Evolutionary conservation across 176 grass and related monocot genomes (phyloP), one percentile per base, ranked within the genome.

Genomic region (Aegilops tauschii): DNA sequence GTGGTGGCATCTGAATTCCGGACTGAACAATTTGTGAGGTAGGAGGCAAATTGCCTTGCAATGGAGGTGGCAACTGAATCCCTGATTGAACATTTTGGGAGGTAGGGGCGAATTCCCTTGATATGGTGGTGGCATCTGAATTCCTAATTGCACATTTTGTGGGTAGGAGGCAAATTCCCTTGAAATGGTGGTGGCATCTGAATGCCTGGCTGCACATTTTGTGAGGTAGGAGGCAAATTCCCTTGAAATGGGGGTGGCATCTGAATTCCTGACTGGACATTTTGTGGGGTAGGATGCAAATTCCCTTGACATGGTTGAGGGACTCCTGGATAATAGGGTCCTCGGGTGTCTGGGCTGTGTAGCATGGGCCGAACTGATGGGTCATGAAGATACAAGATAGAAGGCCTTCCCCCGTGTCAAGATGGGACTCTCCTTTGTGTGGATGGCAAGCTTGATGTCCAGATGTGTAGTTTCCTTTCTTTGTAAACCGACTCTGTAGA

Each of bases 31-130:
- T 76, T 52, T 54, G 27, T 76, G 73, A 54, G 45, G 73, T 76
- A 76, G 45, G 73, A 61, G 95, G 95, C 47, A 97, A 89, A 89
- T 82, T 88, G 54, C 81, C 85, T 72, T 94, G 95, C 86, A 94
- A 92, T 87, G 90, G 79, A 54, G 88, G 52, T 56, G 88, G 74
- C 84, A 92, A 90, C 80, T 76, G 73, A 76, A 76, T 32, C 4
- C 73, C 45, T 8, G 73, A 76, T 45, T 76, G 73, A 52, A 76
- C 73, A 76, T 54, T 76, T 76, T 76, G 28, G 18, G 73, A 76
- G 73, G 27, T 76, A 29, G 73, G 50, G 93, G 95, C 27, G 95
- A 90, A 87, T 86, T 88, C 68, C 78, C 85, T 67, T 94, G 95
- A 87, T 93, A 92, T 87, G 90, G 82, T 62, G 86, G 52, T 69